Conservation (phyloP, 441 rosid genomes). For the Erodium trifolium region DNA sequence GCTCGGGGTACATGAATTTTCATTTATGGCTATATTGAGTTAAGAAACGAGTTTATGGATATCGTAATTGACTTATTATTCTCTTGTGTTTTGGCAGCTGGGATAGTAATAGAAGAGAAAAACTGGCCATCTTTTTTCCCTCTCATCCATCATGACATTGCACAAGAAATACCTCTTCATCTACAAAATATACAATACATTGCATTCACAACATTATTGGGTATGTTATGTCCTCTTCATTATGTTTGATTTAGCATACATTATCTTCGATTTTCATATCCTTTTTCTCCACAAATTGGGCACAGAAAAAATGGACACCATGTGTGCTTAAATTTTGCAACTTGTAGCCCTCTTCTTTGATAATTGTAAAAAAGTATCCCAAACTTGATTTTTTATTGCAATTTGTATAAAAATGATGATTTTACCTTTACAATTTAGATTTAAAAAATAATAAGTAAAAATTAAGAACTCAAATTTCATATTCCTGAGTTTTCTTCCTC, state of each 20-base stretch:
- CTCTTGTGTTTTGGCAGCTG: slow-evolving; percentile 41
- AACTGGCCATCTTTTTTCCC: slow-evolving; percentile 95
- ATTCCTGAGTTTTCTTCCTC: too few species aligned
- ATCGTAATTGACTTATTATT: background rate
- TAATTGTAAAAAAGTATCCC: too few species aligned
- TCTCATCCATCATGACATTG: slow-evolving; percentile 85
- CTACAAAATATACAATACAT: slow-evolving; percentile 80
- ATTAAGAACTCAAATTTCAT: too few species aligned
- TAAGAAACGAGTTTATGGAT: background rate
- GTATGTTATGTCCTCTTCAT: slow-evolving; percentile 23
- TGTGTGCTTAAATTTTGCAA: background rate
- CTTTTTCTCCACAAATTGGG: background rate
- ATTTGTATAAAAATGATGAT: too few species aligned
- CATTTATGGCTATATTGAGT: slow-evolving; percentile 5
- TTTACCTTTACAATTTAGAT: too few species aligned
- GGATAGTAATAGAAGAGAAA: slow-evolving; percentile 86
- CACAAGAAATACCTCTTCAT: slow-evolving; percentile 90
- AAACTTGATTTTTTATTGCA: too few species aligned
- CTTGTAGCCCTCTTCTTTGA: too few species aligned
- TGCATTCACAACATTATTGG: slow-evolving; percentile 88
- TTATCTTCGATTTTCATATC: background rate
- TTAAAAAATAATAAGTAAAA: too few species aligned
- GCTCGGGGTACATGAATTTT: slow-evolving; percentile 37
- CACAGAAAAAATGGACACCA: background rate
- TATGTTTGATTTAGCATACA: background rate